Base-by-base conservation (phyloP, 805 yeast genomes). In the Suhomyces tanzawaensis region DNA sequence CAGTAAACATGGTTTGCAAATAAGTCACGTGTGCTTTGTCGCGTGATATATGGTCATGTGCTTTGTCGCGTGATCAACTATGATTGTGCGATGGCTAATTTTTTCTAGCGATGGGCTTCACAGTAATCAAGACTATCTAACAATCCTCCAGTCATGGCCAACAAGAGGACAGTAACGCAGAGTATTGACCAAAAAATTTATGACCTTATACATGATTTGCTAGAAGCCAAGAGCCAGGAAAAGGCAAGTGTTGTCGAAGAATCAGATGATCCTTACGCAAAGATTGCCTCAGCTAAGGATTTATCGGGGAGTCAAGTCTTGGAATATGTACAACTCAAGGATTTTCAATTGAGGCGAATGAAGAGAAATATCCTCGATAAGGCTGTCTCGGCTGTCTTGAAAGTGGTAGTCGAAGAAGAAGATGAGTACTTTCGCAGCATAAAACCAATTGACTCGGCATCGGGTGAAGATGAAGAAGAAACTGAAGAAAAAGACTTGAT, bases 331-430 rank as follows among this genome's bases (percentile, higher is more conserved):
- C 87, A 83, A 50, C 58, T 69, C 22, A 78, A 80, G 34, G 95
- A 88, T 45, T 63, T 79, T 26, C 75, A 82, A 22, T 66, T 89
- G 49, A 73, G 76, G 41, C 66, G 97, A 42, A 78, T 81, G 49
- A 90, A 89, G 57, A 78, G 77, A 41, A 74, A 71, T 7, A 61
- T 74, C 7, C 58, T 90, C 37, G 82, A 79, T 44, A 78, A 79
- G 46, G 71, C 85, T 3, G 74, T 87, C 3, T 85, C 79, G 21
- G 71, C 75, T 26, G 81, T 80, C 0, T 66, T 83, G 53, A 63
- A 66, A 29, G 66, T 71, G 21, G 69, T 82, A 3, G 63, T 78
- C 22, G 76, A 70, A 12, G 87, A 81, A 33, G 93, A 85, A 54
- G 68, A 64, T 19, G 74, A 72, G 36, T 86, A 84, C 47, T 66